Evolutionary conservation across 2,329 filamentous ascomycete species (phyloP).

Genomic region (Biscogniauxia mediterranea): DNA sequence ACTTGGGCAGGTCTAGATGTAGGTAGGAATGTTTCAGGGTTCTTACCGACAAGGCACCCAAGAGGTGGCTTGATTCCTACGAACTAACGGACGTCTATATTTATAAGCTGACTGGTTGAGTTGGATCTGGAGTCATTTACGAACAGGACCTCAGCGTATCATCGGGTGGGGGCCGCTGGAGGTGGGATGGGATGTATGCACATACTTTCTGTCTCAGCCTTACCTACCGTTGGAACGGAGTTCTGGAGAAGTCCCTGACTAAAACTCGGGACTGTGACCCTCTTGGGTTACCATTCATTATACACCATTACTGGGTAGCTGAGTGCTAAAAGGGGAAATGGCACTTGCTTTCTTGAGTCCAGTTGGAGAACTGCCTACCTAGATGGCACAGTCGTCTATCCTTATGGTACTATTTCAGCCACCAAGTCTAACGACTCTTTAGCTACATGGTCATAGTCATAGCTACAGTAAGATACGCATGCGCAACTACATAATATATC

Average conservation of each 20-base stretch:
- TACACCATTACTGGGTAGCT: background rate
- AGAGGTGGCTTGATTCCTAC: background rate
- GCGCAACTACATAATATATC: too few species aligned
- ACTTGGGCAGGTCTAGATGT: background rate
- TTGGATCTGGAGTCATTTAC: background rate
- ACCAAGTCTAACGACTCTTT: too few species aligned
- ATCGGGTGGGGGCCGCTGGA: background rate
- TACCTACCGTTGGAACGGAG: background rate
- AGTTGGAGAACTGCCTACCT: too few species aligned
- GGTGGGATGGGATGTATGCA: background rate
- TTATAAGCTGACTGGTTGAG: background rate
- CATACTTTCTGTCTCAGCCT: background rate
- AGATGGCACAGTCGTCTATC: too few species aligned
- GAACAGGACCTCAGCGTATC: background rate
- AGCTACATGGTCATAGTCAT: too few species aligned
- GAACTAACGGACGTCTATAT: background rate
- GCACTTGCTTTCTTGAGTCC: background rate
- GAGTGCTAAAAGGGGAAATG: background rate
- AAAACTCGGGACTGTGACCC: background rate
- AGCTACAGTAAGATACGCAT: too few species aligned
- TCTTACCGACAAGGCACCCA: background rate
- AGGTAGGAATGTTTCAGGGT: background rate
- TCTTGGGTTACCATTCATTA: background rate
- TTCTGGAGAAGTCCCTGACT: background rate
- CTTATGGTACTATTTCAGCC: too few species aligned